Evolutionary conservation across 805 yeast genomes (phyloP).

Genomic region (Metschnikowia arizonensis): DNA sequence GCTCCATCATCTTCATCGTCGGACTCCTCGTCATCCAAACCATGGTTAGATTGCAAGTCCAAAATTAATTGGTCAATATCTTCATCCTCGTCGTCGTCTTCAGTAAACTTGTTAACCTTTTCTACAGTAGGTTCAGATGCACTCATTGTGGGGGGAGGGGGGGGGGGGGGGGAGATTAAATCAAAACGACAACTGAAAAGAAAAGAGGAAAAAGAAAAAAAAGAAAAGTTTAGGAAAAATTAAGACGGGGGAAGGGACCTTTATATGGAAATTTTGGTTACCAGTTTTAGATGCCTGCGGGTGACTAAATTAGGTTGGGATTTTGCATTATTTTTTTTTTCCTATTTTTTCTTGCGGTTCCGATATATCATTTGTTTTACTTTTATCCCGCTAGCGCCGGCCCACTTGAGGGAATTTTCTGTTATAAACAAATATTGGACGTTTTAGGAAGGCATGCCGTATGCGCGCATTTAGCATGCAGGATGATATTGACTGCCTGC

Average conservation of each 20-base stretch:
- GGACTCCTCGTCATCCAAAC: conserved; percentile 25
- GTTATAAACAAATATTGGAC: conserved; percentile 20
- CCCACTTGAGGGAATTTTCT: conserved; percentile 19
- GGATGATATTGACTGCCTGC: conserved; percentile 3
- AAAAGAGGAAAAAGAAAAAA: conserved; percentile 9
- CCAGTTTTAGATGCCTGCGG: conserved; percentile 7
- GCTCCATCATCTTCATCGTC: conserved; percentile 31
- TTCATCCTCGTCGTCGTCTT: conserved; percentile 48
- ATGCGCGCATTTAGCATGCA: neutral
- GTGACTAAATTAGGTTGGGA: conserved; percentile 4
- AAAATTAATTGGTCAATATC: conserved; percentile 62
- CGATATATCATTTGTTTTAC: conserved; percentile 10
- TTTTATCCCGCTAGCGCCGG: conserved; percentile 8
- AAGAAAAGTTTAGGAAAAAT: conserved; percentile 6
- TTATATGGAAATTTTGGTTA: conserved; percentile 15
- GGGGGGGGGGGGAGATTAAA: conserved; percentile 7
- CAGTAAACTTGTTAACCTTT: conserved; percentile 49
- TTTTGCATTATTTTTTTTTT: conserved; percentile 8
- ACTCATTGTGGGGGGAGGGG: conserved; percentile 23
- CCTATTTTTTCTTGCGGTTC: conserved; percentile 7
- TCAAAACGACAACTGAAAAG: conserved; percentile 15
- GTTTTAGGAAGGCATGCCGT: conserved; percentile 19
- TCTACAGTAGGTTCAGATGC: conserved; percentile 53
- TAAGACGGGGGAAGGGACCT: conserved; percentile 12
- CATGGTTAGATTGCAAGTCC: conserved; percentile 72